Base-by-base conservation (phyloP, 257 asterid species). In the Solanum virginianum region DNA sequence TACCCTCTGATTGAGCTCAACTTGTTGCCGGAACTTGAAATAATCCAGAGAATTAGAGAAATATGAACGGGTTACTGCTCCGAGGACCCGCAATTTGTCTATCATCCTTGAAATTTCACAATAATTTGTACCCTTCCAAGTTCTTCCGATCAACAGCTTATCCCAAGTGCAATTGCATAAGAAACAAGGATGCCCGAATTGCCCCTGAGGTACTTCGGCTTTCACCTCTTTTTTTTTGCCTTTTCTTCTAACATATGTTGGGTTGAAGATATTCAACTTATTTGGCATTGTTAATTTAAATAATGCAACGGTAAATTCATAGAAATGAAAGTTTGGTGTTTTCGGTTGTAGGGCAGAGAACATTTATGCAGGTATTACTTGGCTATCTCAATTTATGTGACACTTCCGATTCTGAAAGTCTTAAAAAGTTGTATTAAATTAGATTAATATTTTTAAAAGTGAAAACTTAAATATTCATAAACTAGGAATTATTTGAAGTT, bases 91-190 rank as follows among this genome's bases (percentile, higher is more conserved):
- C 82, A 22, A 69, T 57, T 4, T 84, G 68, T 41, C 45, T 66
- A 22, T 80, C 43, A 36, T 68, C 86, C 53, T 29, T 45, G 3
- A 84, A 82, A 18, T 47, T 75, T 24, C 20, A 53, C 71, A 62
- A 43, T 17, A 20, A 13, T 29, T n/a, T 10, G 29, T 83, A 81
- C 51, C 82, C 75, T n/a, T 83, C 53, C 75, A 83, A 85, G 55
- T 82, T 56, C 57, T 71, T 80, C 85, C 70, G 75, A 72, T 80
- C 60, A 83, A 82, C 74, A 55, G 56, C 80, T 84, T 66, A 83
- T 86, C 83, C 89, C 88, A 86, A 70, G 83, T 86, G 86, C 56
- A 81, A 70, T 85, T 89, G 88, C 86, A 24, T 60, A 1, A 75
- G 47, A 60, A 82, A 83, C 22, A 87, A 81, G 41, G 80, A 60